Conservation (phyloP, 371 early-diverging fungal genomes). For the Mortierella sp. region DNA sequence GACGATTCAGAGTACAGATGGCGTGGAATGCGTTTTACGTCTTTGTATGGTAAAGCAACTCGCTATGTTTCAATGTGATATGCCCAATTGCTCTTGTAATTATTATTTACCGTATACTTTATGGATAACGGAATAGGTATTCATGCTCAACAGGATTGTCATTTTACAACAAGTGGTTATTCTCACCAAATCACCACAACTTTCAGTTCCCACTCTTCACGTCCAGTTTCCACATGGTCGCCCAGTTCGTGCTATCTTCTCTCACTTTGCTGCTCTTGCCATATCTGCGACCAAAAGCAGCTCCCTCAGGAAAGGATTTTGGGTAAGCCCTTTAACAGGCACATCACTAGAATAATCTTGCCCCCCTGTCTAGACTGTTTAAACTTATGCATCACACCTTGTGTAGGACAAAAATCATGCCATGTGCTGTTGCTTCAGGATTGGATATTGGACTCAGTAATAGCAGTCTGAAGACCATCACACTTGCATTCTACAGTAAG, state of each 20-base stretch:
- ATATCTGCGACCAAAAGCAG: constrained; percentile 63
- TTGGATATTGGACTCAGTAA: constrained; percentile 94
- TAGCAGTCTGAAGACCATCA: constrained; percentile 83
- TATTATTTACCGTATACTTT: background rate
- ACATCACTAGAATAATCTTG: too few species aligned
- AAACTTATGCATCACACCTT: background rate
- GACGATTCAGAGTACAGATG: constrained; percentile 39
- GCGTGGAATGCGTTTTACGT: constrained; percentile 50
- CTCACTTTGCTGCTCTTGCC: constrained; percentile 69
- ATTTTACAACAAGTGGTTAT: constrained; percentile 93
- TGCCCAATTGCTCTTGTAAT: background rate
- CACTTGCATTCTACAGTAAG: constrained; percentile 90
- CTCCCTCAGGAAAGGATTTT: constrained; percentile 70
- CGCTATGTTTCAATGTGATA: background rate
- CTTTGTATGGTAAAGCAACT: constrained; percentile 38
- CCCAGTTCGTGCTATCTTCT: constrained; percentile 73
- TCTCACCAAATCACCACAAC: constrained; percentile 78
- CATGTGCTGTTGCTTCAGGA: constrained; percentile 90
- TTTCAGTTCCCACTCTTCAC: constrained; percentile 88
- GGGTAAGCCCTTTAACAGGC: constrained; percentile 46
- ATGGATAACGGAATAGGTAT: constrained; percentile 22
- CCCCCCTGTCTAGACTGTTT: background rate
- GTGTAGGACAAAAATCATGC: constrained; percentile 74
- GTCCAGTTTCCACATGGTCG: constrained; percentile 80
- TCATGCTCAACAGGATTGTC: constrained; percentile 75